Conservation (phyloP, 2,329 filamentous ascomycete genomes). For the Talaromyces sp. region DNA sequence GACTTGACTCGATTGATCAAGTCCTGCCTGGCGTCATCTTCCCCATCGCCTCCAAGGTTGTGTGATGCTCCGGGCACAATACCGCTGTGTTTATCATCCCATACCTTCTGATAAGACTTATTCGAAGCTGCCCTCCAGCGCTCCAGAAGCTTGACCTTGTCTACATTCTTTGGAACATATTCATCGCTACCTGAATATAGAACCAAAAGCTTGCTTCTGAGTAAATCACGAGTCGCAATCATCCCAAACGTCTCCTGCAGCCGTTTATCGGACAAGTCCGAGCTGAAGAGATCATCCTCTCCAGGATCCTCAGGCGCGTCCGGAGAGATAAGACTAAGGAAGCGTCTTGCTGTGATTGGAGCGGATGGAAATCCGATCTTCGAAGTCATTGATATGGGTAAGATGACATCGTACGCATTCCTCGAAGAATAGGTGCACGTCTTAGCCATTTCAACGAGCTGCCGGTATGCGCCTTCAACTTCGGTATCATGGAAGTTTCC, state of each 20-base stretch:
- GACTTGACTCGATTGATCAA: conserved; percentile 33
- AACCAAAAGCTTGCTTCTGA: conserved; percentile 41
- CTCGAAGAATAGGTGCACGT: conserved; percentile 20
- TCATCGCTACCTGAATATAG: conserved; percentile 48
- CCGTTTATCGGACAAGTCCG: conserved; percentile 61
- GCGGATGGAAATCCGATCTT: conserved; percentile 33
- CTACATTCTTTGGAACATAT: conserved; percentile 41
- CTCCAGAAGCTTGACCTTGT: conserved; percentile 43
- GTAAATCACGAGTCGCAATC: conserved; percentile 35
- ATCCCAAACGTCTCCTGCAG: conserved; percentile 63
- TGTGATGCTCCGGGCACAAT: conserved; percentile 49
- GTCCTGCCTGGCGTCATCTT: conserved; percentile 38
- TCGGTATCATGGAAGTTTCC: conserved; percentile 17
- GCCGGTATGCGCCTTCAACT: conserved; percentile 27
- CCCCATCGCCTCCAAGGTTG: conserved; percentile 48
- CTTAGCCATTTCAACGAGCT: conserved; percentile 35
- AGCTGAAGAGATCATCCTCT: conserved; percentile 86
- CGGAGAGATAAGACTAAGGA: conserved; percentile 54
- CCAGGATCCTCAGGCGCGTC: conserved; percentile 56
- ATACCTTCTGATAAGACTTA: conserved; percentile 36
- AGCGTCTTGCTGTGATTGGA: conserved; percentile 56
- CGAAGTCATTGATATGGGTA: conserved; percentile 34
- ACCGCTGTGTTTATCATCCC: conserved; percentile 49
- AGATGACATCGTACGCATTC: conserved; percentile 25
- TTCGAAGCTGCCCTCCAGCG: conserved; percentile 44